Evolutionary conservation across 2,329 filamentous ascomycete genomes (phyloP).

Genomic region (Penicillium sp.): DNA sequence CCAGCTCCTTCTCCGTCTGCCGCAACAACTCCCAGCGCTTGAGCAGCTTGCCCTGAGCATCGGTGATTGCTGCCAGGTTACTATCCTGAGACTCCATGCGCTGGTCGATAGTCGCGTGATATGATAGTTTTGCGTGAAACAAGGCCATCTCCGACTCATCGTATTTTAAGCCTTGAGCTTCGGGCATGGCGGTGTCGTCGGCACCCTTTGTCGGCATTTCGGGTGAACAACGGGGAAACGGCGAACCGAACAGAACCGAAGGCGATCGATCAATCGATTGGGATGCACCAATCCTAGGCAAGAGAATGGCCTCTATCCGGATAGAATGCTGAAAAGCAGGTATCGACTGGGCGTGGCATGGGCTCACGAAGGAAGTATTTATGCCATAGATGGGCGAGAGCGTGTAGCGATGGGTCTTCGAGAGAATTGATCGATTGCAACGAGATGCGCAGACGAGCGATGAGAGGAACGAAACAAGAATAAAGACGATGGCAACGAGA

Average conservation of each 20-base stretch:
- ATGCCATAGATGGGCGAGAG: not conserved
- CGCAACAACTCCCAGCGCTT: conserved; percentile 39
- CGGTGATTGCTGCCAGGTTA: conserved; percentile 35
- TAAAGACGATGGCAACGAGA: not conserved
- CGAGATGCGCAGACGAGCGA: not conserved
- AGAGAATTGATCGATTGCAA: not conserved
- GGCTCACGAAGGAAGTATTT: not conserved
- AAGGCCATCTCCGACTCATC: conserved; percentile 41
- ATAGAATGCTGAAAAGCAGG: not conserved
- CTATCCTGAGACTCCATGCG: conserved; percentile 33
- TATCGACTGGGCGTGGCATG: not conserved
- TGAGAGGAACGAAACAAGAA: not conserved
- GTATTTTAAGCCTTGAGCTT: conserved; percentile 35
- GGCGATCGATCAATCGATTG: not conserved
- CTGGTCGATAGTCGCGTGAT: conserved; percentile 36
- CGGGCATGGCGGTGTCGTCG: conserved; percentile 29
- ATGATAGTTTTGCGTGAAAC: conserved; percentile 37
- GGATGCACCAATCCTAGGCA: not conserved
- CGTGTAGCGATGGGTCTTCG: not conserved
- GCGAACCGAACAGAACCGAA: not conserved
- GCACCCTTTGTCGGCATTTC: conserved; percentile 26
- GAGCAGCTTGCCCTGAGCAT: conserved; percentile 35
- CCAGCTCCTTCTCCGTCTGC: conserved; percentile 34
- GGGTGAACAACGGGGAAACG: not conserved
- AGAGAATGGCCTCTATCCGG: not conserved